phyloP scores from a whole-genome alignment of 768 basidiomycete genomes.

The Lactifluus hygrophoroides region DNA sequence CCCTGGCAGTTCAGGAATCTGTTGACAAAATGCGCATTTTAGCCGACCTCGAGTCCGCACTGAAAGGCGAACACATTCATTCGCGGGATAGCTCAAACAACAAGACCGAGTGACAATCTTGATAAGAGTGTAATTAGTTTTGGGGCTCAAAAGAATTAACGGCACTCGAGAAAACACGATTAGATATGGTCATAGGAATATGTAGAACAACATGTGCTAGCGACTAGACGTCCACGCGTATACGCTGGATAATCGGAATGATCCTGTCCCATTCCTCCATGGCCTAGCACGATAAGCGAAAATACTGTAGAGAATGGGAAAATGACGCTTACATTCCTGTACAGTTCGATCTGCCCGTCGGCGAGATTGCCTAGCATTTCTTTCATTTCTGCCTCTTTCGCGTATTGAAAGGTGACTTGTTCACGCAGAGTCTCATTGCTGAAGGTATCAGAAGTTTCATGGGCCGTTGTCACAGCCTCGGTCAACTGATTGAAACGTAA shows the following conservation, averaged over 20 bases:
- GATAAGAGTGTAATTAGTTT: neutral
- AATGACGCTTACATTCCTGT: conserved; percentile 56
- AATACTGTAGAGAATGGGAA: neutral
- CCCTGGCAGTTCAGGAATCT: conserved; percentile 74
- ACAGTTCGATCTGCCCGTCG: conserved; percentile 93
- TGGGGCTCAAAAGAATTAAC: neutral
- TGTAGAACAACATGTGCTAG: conserved; percentile 11
- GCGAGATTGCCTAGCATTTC: conserved; percentile 84
- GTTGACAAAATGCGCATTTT: conserved; percentile 45
- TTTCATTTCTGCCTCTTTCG: conserved; percentile 96
- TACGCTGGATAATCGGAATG: conserved; percentile 87
- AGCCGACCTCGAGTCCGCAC: conserved; percentile 9
- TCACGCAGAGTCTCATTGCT: conserved; percentile 92
- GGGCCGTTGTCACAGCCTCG: conserved; percentile 91
- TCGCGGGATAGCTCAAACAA: neutral
- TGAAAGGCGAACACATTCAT: conserved; percentile 20
- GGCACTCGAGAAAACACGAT: conserved; percentile 2
- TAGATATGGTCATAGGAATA: conserved; percentile 16
- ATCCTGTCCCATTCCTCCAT: conserved; percentile 98
- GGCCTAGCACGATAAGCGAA: conserved; percentile 37
- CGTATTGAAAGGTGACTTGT: conserved; percentile 80
- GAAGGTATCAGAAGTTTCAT: conserved; percentile 94
- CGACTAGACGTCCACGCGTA: conserved; percentile 85
- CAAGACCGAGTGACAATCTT: neutral
- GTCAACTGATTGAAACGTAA: conserved; percentile 55